phyloP scores from a whole-genome alignment of 805 yeast genomes.

The Candida fluviatilis region DNA sequence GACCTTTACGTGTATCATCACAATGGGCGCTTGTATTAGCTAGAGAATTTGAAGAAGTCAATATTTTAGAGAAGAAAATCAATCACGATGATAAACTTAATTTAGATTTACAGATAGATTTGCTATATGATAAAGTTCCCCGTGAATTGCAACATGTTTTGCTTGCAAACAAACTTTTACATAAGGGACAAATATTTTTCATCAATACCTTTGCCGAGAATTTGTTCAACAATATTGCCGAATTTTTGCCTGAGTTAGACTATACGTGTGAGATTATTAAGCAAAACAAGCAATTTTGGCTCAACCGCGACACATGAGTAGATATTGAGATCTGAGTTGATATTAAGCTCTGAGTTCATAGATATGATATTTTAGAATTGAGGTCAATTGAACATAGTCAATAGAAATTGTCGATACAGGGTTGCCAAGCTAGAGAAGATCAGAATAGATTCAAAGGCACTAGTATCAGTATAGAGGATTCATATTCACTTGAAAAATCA shows the following conservation, averaged over 20 bases:
- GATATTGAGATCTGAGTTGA: not conserved
- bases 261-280: conserved; percentile 53
- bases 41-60: conserved; percentile 71
- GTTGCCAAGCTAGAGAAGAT: no score
- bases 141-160: conserved; percentile 41
- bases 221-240: conserved; percentile 63
- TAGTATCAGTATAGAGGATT: no score
- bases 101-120: conserved; percentile 7
- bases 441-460: no score
- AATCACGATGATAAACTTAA: conserved; percentile 3
- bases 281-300: conserved; percentile 58
- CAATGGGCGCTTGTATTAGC: conserved; percentile 85
- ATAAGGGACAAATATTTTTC: conserved; percentile 77
- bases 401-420: no score
- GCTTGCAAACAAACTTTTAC: conserved; percentile 44
- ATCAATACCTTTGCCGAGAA: conserved; percentile 76
- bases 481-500: no score
- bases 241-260: conserved; percentile 55
- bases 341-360: not conserved
- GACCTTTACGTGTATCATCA: conserved; percentile 70
- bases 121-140: conserved; percentile 36
- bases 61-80: conserved; percentile 42
- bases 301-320: conserved; percentile 8
- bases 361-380: not conserved
- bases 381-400: no score